Evolutionary conservation across 2,329 filamentous ascomycete species (phyloP).

Genomic region (Trichoderma aggressivum): DNA sequence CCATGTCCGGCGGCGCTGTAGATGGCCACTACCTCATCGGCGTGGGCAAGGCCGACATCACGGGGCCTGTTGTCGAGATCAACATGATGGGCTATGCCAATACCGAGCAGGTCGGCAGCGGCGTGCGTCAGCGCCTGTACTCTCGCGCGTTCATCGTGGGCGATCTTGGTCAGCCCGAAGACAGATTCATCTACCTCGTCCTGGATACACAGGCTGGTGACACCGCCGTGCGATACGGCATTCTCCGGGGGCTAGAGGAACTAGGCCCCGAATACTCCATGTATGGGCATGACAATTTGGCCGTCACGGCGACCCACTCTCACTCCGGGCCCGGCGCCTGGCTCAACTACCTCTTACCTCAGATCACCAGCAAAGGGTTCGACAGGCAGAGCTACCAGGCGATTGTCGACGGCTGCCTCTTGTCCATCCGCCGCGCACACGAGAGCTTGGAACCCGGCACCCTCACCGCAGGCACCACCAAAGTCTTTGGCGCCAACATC

Average conservation of each 20-base stretch:
- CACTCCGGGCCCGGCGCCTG: conserved; percentile 87
- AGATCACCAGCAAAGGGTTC: conserved; percentile 84
- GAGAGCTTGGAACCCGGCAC: conserved; percentile 54
- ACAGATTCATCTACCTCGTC: conserved; percentile 81
- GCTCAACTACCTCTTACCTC: conserved; percentile 87
- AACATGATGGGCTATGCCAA: conserved; percentile 89
- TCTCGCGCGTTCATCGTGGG: conserved; percentile 85
- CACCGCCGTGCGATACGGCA: conserved; percentile 79
- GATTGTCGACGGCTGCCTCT: conserved; percentile 77
- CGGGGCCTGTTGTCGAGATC: conserved; percentile 78
- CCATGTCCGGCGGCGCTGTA: neutral
- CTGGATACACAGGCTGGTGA: conserved; percentile 85
- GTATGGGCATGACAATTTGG: conserved; percentile 72
- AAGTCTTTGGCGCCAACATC: conserved; percentile 69
- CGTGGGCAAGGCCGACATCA: conserved; percentile 54
- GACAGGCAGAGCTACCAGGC: conserved; percentile 81
- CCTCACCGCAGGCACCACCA: conserved; percentile 59
- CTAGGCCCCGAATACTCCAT: conserved; percentile 69
- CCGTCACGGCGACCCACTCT: conserved; percentile 87
- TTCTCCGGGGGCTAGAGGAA: conserved; percentile 65
- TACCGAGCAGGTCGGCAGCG: conserved; percentile 72
- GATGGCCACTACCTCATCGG: conserved; percentile 44
- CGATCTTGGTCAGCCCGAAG: conserved; percentile 57
- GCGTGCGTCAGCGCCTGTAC: conserved; percentile 79
- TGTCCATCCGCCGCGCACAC: conserved; percentile 78